Evolutionary conservation across 306 rosid species (phyloP), one percentile per base, ranked within the genome.

Genomic region (Rosa rugosa): DNA sequence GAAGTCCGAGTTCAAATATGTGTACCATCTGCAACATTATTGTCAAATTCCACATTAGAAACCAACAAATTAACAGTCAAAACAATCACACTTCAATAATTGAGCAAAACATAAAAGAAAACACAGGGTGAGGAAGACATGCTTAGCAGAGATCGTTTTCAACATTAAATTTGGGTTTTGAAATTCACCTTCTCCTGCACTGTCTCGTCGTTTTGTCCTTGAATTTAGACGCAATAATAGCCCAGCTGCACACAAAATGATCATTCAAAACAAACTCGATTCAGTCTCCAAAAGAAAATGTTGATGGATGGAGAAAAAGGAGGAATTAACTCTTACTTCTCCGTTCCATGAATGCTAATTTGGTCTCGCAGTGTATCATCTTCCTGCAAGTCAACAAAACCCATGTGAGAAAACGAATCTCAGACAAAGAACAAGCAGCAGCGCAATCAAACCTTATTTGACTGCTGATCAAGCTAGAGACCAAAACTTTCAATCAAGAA

Each of bases 121-220:
- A 63, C 42, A 63, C 42, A 57, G 18, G 46, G 78, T 65, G 45
- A 75, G 54, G 64, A 49, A 44, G 63, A 80, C 45, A 49, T 25
- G 50, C 72, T 63, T 16, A 80, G 6, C 45, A 67, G 50, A 57
- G 22, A 31, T 56, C 56, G n/a, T 50, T 73, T 69, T 69, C 75
- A 80, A 82, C 80, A 84, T 81, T 63, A 80, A 76, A 56, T 75
- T 47, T 68, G 77, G 75, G 84, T 81, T 83, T 71, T 79, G 47
- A 76, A 80, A 75, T 82, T 73, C 49, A 96, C 99, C 99, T 91
- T 88, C 99, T 90, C 86, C 99, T 88, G 80, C 99, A 96, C 89
- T 96, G 99, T 22, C 99, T 93, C n/a, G 99, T 96, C 11, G 99
- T 93, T 79, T 96, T 96, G 65, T 93, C 99, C 86, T 88, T 90